Evolutionary conservation across 2,329 filamentous ascomycete species (phyloP), one percentile per base, ranked within the genome.

Genomic region (Leptoxyphium fumago): DNA sequence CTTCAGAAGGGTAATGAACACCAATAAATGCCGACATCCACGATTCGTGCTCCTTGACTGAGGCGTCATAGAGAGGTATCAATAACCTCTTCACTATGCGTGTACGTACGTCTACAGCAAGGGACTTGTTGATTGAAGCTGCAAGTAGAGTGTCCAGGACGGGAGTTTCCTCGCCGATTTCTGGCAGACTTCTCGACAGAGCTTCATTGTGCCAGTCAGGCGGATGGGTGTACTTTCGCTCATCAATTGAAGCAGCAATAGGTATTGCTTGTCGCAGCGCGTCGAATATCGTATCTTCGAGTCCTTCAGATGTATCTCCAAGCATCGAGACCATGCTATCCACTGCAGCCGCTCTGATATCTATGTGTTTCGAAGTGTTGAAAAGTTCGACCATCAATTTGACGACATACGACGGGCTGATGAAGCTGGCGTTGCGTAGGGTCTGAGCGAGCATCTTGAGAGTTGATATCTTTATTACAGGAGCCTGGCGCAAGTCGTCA

Each of bases 361-460:
- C 65, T 2, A 59, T 48, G 43, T 69, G 66, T 5, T 54, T 54
- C 2, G 53, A 49, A 10, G 48, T 55, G 5, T 47, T 46, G 2
- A 63, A 50, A 5, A 68, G 47, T 4, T 46, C 49, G 1, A 50
- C 41, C 5, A 69, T 50, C 0, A 65, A 46, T 1, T 55, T 52
- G 4, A 64, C 41, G 1, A 61, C 48, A 13, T 52, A 50, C 0
- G 52, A 43, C 13, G 59, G 50, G 5, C 58, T 55, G 9, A 68
- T 52, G 30, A 61, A 64, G 0, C 56, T 48, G 0, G 61, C 51
- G 9, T 55, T 48, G 5, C 58, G 46, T 13, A 68, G 50, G 2
- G 67, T 43, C 45, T 67, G 59, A 1, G 64, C 63, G 1, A 69
- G 55, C 38, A 62, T 54, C 42, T 69, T 68, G 39, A 66, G 55